These are phyloP conservation scores for Naganishia vishniacii DNA, from an alignment of 768 basidiomycete genomes.

Conservation along the genomic window DNA sequence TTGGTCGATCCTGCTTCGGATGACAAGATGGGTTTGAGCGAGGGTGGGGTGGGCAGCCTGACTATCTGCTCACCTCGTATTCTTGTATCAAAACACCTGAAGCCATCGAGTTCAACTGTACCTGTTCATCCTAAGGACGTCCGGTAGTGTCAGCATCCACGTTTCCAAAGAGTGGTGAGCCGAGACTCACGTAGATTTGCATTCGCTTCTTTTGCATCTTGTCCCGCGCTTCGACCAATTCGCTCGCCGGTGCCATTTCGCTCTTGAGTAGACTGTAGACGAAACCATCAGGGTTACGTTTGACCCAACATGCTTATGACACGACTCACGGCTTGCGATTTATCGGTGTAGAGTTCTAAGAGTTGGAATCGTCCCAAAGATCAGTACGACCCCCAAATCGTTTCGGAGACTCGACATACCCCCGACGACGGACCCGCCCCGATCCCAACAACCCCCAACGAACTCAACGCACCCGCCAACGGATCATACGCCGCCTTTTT, in stretches of 20 bases:
- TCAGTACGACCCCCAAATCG: not conserved
- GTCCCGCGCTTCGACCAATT: not conserved
- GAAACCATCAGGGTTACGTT: not conserved
- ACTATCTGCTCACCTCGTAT: conserved; percentile 13
- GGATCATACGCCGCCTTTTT: conserved; percentile 14
- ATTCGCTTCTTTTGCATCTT: not conserved
- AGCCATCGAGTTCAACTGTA: conserved; percentile 7
- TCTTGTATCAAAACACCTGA: conserved; percentile 7
- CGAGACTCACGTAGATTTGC: not conserved
- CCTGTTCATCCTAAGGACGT: not conserved
- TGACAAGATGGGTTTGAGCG: too few relatives aligned
- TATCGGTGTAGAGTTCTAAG: not conserved
- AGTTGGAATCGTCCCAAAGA: not conserved
- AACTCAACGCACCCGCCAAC: conserved; percentile 1
- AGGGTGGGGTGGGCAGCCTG: not conserved
- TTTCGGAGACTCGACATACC: not conserved
- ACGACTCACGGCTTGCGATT: conserved; percentile 8
- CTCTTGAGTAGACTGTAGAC: not conserved
- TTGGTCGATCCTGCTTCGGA: conserved; percentile 4
- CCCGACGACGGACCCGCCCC: conserved; percentile 4
- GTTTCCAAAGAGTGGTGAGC: not conserved
- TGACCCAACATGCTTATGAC: not conserved
- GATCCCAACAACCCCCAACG: conserved; percentile 3
- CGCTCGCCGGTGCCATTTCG: not conserved
- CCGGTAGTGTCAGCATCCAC: not conserved